Evolutionary conservation across 2,329 filamentous ascomycete genomes (phyloP).

Genomic region (Colletotrichum sp.): DNA sequence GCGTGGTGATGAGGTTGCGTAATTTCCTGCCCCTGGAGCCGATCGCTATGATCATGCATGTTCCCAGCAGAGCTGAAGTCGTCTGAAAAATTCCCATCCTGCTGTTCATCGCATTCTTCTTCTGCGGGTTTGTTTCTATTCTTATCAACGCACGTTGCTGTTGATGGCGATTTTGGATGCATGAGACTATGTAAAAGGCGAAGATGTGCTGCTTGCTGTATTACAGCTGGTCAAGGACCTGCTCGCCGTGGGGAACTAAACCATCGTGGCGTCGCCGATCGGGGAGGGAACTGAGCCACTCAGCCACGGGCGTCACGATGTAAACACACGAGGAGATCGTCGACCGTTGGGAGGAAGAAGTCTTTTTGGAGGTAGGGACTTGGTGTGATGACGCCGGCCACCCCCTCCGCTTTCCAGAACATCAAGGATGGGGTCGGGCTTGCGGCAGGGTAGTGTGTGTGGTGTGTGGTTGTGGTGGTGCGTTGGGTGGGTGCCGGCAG

Average conservation of each 20-base stretch:
- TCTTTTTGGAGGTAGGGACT: neutral
- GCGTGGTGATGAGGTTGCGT: neutral
- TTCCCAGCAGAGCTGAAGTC: neutral
- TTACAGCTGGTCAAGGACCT: neutral
- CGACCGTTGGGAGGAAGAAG: neutral
- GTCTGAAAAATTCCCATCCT: neutral
- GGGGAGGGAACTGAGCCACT: neutral
- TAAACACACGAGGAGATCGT: slow-evolving; percentile 2
- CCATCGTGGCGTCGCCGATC: neutral
- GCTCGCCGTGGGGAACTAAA: neutral
- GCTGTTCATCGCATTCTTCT: neutral
- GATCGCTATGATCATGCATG: neutral
- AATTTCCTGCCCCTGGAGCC: neutral
- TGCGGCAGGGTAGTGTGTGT: neutral
- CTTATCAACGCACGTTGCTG: neutral
- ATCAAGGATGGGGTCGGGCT: neutral
- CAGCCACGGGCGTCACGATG: neutral
- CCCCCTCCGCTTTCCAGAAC: neutral
- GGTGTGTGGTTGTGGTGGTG: neutral
- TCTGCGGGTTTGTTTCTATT: neutral
- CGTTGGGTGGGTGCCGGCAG: slow-evolving; percentile 3
- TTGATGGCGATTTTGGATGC: neutral
- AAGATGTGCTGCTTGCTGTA: neutral
- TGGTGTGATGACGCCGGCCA: slow-evolving; percentile 2
- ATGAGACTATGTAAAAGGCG: neutral